Evolutionary conservation across 2,329 filamentous ascomycete genomes (phyloP), one percentile per base, ranked within the genome.

Genomic region (Xylaria sp.): DNA sequence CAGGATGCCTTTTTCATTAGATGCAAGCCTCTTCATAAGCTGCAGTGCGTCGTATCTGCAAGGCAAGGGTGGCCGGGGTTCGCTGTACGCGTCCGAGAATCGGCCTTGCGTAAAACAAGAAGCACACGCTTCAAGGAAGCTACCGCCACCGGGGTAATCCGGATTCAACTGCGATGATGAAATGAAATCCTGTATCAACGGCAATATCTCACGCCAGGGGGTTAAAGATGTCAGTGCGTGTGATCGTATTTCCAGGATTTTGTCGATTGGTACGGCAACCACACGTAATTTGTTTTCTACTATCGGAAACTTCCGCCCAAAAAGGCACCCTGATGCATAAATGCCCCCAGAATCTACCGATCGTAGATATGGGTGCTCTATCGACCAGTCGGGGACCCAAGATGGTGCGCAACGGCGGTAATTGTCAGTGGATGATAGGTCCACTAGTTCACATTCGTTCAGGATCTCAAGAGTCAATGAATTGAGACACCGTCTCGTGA

Each of bases 341-440:
- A 17, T 47, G n/a, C n/a, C 12, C 11, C 7, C 42, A 11, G 7
- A 11, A 36, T 36, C 11, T 8, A 54, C 11, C 24, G 24, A 4
- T 12, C 11, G 21, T 3, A 32, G 9, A n/a, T 54, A 54, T 9
- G 27, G 50, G 27, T 30, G 3, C 21, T 21, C 50, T 30, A 21
- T 54, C 9, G 50, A 54, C 50, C 50, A 54, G 50, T 54, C 50
- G 12, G 50, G 50, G 12, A 54, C 50, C 50, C 50, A 54, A 21
- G n/a, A 30, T 14, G 50, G 50, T n/a, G 21, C 30, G 4, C 17
- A 30, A 24, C 17, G 21, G 50, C 12, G 8, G 14, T 5, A 4
- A 54, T 27, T 14, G 11, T 14, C 14, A 17, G 24, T 8, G 8
- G 6, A 12, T 17, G 24, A 17, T 17, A 17, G 7, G n/a, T 30